Evolutionary conservation across 225 moss, liverwort and hornwort species (phyloP).

Genomic region (Asterella californica): DNA sequence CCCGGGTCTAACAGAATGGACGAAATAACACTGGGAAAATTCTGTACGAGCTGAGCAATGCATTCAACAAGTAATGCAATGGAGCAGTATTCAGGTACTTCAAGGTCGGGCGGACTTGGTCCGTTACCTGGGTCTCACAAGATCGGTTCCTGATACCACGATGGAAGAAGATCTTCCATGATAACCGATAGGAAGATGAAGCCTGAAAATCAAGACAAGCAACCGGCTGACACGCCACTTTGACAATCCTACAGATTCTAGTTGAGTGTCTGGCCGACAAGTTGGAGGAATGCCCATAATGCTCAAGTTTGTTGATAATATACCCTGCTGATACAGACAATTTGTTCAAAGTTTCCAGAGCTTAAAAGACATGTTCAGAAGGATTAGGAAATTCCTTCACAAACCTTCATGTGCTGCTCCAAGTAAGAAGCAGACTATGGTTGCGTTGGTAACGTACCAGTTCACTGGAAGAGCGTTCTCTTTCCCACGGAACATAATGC

Average conservation of each 20-base stretch:
- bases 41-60: too few relatives aligned
- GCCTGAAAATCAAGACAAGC: constrained; percentile 42
- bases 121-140: constrained; percentile 75
- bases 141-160: constrained; percentile 75
- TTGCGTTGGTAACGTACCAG: constrained; percentile 52
- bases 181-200: constrained; percentile 90
- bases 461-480: constrained; percentile 75
- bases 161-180: constrained; percentile 95
- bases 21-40: background rate
- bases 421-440: background rate
- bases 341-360: too few relatives aligned
- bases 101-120: too few relatives aligned
- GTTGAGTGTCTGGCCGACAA: background rate
- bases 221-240: background rate
- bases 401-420: too few relatives aligned
- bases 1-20: background rate
- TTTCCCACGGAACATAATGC: constrained; percentile 64
- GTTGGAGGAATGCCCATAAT: constrained; percentile 34
- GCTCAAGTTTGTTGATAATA: constrained; percentile 62
- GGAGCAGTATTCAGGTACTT: background rate
- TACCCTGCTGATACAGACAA: too few relatives aligned
- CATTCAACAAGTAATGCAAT: background rate
- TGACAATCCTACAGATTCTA: background rate
- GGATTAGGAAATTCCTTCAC: too few relatives aligned
- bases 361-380: too few relatives aligned